Conservation (phyloP, 768 basidiomycete species). For the Vararia minispora region DNA sequence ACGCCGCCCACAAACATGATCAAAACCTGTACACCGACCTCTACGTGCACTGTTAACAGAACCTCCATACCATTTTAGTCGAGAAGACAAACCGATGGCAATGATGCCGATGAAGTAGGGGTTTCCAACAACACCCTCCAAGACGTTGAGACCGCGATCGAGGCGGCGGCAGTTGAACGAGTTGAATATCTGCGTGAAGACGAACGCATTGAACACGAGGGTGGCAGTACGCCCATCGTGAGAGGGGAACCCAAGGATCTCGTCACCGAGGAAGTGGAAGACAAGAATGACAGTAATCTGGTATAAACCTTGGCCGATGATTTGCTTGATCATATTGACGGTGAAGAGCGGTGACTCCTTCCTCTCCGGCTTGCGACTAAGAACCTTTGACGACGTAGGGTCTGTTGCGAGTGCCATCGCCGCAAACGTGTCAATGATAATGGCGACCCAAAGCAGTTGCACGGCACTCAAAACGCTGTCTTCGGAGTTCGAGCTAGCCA, state of each 20-base stretch:
- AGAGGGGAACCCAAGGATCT: constrained; percentile 2
- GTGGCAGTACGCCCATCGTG: neutral
- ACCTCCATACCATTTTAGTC: neutral
- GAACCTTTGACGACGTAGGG: neutral
- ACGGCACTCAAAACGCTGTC: neutral
- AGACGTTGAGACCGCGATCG: neutral
- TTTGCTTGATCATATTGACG: neutral
- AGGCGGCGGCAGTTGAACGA: neutral
- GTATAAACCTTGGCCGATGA: neutral
- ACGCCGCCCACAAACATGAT: neutral
- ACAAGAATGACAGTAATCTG: neutral
- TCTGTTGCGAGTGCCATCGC: neutral
- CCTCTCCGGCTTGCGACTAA: neutral
- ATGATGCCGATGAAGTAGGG: neutral
- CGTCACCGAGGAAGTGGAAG: neutral
- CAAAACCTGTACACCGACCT: neutral
- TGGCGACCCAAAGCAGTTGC: neutral
- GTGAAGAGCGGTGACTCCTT: neutral
- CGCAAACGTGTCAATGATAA: neutral
- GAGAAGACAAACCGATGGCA: neutral
- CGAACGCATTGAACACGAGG: neutral
- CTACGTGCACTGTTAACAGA: neutral
- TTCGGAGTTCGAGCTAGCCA: too few relatives aligned
- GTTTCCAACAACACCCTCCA: neutral
- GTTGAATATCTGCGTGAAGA: neutral